A percentile compares a stretch with the other conserved stretches of the same genome.
Conservation (phyloP, 768 basidiomycete genomes). For the Austroboletus eburneus region DNA sequence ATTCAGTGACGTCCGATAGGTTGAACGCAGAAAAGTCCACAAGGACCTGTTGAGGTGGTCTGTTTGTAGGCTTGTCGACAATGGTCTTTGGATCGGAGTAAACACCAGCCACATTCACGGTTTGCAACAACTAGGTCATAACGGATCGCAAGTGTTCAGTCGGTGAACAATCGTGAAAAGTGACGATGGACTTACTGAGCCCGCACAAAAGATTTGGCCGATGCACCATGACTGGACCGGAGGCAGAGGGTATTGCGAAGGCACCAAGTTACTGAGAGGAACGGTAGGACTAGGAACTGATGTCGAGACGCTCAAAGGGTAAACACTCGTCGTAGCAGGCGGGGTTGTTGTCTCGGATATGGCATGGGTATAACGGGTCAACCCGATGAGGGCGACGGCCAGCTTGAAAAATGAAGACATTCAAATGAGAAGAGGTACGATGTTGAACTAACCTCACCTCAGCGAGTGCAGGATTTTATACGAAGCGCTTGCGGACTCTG, state of each 20-base stretch:
- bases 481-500: too few relatives aligned
- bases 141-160: too few relatives aligned
- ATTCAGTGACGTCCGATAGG: slow-evolving; percentile 49
- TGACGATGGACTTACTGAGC: slow-evolving; percentile 47
- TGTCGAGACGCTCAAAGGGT: slow-evolving; percentile 50
- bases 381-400: slow-evolving; percentile 9
- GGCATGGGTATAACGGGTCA: slow-evolving; percentile 14
- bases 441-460: too few relatives aligned
- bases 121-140: slow-evolving; percentile 81
- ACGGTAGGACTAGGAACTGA: slow-evolving; percentile 62
- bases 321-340: slow-evolving; percentile 2
- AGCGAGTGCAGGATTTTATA: too few relatives aligned
- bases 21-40: slow-evolving; percentile 53
- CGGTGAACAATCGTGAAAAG: too few relatives aligned
- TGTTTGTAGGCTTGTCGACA: slow-evolving; percentile 83
- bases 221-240: slow-evolving; percentile 76
- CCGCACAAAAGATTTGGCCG: slow-evolving; percentile 76
- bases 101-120: slow-evolving; percentile 72
- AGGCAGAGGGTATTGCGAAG: slow-evolving; percentile 61
- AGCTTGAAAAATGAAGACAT: slow-evolving; percentile 32
- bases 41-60: slow-evolving; percentile 60
- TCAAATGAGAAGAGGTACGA: too few relatives aligned
- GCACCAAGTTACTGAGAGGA: slow-evolving; percentile 46
- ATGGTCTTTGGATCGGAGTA: slow-evolving; percentile 85
- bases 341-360: slow-evolving; percentile 6